Evolutionary conservation across 129 eudicot genomes (phyloP).

Genomic region (Logfia minima): DNA sequence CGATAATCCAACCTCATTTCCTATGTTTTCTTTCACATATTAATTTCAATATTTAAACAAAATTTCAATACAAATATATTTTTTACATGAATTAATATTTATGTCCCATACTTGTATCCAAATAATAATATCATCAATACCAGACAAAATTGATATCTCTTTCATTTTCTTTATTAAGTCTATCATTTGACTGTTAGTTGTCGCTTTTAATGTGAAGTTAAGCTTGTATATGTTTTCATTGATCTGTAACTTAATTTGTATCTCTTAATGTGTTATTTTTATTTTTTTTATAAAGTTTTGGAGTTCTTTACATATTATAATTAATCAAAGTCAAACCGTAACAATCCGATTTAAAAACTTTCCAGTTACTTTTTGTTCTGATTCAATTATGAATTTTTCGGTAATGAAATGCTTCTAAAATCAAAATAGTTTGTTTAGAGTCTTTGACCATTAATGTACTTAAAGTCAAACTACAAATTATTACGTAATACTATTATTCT

Average conservation of each 20-base stretch:
- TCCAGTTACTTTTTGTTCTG: background rate
- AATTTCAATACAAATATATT: background rate
- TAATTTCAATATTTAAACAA: background rate
- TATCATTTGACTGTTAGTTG: constrained; percentile 9
- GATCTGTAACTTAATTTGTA: no score
- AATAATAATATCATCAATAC: constrained; percentile 1
- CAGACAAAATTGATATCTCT: constrained; percentile 23
- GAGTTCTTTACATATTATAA: no score
- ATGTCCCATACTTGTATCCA: constrained; percentile 12
- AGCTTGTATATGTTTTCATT: background rate
- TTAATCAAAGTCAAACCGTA: background rate
- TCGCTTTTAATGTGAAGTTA: background rate
- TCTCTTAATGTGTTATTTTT: background rate
- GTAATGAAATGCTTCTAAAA: background rate
- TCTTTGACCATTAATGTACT: background rate
- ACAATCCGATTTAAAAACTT: background rate
- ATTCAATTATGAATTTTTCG: background rate
- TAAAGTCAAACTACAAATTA: constrained; percentile 3
- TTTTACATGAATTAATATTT: constrained; percentile 14
- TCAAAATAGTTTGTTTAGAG: background rate
- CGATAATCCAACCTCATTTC: constrained; percentile 28
- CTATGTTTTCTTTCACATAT: constrained; percentile 27
- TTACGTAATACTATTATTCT: background rate
- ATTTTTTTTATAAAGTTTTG: no score
- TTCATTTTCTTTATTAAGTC: constrained; percentile 15